Evolutionary conservation across 306 rosid genomes (phyloP).

Genomic region (Corylus americana): DNA sequence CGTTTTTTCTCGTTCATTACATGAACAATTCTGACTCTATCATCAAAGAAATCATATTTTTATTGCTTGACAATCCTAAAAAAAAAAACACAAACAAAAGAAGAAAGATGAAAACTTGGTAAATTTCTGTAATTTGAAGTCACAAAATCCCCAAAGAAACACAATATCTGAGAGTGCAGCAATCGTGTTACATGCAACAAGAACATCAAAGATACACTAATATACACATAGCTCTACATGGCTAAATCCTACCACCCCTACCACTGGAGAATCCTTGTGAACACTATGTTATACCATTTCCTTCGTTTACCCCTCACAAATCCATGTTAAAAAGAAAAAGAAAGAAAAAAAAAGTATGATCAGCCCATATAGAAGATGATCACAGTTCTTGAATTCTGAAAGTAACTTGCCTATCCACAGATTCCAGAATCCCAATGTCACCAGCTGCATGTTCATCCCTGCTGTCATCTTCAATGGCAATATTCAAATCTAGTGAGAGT

Average conservation of each 20-base stretch:
- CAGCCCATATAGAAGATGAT: conserved; percentile 31
- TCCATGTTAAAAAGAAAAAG: conserved; percentile 19
- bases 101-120: neutral
- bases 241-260: conserved; percentile 17
- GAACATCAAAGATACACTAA: neutral
- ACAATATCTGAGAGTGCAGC: neutral
- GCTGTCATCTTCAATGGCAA: conserved; percentile 52
- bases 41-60: neutral
- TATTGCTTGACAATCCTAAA: neutral
- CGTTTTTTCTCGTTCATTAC: too few species aligned
- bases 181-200: neutral
- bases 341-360: conserved; percentile 12
- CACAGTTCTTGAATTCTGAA: conserved; percentile 41
- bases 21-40: too few species aligned
- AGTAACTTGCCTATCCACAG: conserved; percentile 55
- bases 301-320: conserved; percentile 23
- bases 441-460: conserved; percentile 17
- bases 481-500: conserved; percentile 66
- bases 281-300: conserved; percentile 13
- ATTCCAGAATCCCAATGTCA: conserved; percentile 45
- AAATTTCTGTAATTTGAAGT: neutral
- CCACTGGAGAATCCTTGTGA: conserved; percentile 16
- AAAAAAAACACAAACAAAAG: neutral
- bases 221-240: conserved; percentile 5
- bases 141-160: neutral